phyloP scores from a whole-genome alignment of 176 grass and related monocot species.

The Cenchrus americanus region DNA sequence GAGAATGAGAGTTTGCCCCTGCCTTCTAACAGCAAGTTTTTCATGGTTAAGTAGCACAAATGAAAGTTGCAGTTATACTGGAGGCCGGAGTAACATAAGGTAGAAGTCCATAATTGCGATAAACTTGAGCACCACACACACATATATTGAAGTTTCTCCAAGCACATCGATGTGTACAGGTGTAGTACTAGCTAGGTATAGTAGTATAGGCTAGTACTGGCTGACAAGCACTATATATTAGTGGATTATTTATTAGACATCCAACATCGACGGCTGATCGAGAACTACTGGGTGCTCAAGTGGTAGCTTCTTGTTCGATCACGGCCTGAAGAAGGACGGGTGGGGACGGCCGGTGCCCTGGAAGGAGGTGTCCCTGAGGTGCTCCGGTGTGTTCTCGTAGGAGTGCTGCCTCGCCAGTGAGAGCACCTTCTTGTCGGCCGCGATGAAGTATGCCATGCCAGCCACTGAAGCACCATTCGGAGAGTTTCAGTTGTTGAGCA shows the following conservation, averaged over 20 bases:
- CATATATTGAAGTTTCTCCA: too few relatives aligned
- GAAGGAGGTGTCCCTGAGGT: constrained; percentile 11
- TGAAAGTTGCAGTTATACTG: too few relatives aligned
- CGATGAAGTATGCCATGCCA: constrained; percentile 45
- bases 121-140: too few relatives aligned
- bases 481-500: not conserved
- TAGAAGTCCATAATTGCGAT: too few relatives aligned
- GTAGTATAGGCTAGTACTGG: too few relatives aligned
- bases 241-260: not conserved
- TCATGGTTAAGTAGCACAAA: too few relatives aligned
- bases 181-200: too few relatives aligned
- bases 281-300: not conserved
- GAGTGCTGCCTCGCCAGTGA: constrained; percentile 33
- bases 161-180: too few relatives aligned
- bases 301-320: not conserved
- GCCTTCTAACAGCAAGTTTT: too few relatives aligned
- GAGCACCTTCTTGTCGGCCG: constrained; percentile 45
- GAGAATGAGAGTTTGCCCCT: too few relatives aligned
- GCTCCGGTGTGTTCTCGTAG: not conserved
- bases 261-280: not conserved
- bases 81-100: too few relatives aligned
- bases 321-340: constrained; percentile 7
- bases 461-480: not conserved
- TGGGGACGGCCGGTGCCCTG: not conserved
- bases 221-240: not conserved